Conservation (phyloP, 225 moss, liverwort and hornwort genomes). For the Polytrichum formosum region DNA sequence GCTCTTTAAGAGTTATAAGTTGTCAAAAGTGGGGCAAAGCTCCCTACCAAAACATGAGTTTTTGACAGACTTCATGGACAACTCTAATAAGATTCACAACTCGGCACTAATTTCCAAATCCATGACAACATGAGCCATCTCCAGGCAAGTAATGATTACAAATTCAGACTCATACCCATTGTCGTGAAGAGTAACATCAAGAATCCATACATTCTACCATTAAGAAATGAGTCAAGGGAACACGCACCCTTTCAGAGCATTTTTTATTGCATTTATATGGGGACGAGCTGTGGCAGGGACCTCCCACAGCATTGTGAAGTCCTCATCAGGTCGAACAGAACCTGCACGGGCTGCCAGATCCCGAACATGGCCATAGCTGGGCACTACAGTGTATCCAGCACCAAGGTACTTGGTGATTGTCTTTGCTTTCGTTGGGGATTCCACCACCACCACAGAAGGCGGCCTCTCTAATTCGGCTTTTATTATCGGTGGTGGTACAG, state of each 20-base stretch:
- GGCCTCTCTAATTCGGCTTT: neutral
- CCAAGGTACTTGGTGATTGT: constrained; percentile 94
- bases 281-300: constrained; percentile 84
- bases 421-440: constrained; percentile 93
- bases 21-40: no score
- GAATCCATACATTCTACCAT: no score
- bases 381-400: constrained; percentile 68
- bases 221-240: neutral
- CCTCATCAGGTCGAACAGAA: constrained; percentile 85
- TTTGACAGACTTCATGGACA: no score
- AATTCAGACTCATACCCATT: no score
- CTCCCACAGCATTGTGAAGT: constrained; percentile 91
- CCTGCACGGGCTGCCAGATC: constrained; percentile 89
- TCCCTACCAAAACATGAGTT: no score
- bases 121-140: neutral
- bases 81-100: no score
- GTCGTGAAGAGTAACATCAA: no score
- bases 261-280: constrained; percentile 84
- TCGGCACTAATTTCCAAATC: no score
- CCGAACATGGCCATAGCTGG: constrained; percentile 94
- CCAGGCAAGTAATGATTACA: neutral
- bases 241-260: constrained; percentile 73
- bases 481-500: constrained; percentile 12
- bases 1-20: no score
- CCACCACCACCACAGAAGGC: constrained; percentile 78